phyloP scores from a whole-genome alignment of 2,329 filamentous ascomycete genomes.

The Fusarium sp. region DNA sequence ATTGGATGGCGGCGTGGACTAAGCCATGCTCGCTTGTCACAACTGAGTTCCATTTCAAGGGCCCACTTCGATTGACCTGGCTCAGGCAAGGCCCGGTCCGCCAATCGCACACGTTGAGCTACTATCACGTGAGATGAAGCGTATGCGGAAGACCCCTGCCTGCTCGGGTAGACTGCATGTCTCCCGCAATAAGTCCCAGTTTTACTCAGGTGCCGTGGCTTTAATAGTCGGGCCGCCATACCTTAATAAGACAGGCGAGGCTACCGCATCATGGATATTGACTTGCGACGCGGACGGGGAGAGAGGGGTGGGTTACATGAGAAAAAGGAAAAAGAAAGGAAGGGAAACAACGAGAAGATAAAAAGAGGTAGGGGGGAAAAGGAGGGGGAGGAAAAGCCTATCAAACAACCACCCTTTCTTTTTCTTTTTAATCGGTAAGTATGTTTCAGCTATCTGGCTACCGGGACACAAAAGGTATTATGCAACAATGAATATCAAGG shows the following conservation, averaged over 20 bases:
- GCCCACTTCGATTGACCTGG: slow-evolving; percentile 43
- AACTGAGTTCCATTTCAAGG: slow-evolving; percentile 28
- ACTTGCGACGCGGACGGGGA: slow-evolving; percentile 3
- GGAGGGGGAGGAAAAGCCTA: too few species aligned
- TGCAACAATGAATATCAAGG: slow-evolving; percentile 12
- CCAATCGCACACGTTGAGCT: slow-evolving; percentile 54
- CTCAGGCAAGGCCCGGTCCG: slow-evolving; percentile 53
- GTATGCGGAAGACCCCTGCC: slow-evolving; percentile 54
- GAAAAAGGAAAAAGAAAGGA: background rate
- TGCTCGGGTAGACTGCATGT: slow-evolving; percentile 51
- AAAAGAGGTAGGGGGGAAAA: background rate
- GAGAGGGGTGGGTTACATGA: slow-evolving; percentile 1
- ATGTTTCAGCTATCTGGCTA: slow-evolving; percentile 22
- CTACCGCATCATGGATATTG: slow-evolving; percentile 30
- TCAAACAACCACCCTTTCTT: background rate
- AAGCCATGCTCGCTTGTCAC: slow-evolving; percentile 38
- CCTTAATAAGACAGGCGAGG: slow-evolving; percentile 39
- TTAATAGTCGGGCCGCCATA: slow-evolving; percentile 40
- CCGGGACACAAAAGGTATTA: slow-evolving; percentile 2
- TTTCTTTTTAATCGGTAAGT: background rate
- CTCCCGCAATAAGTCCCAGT: slow-evolving; percentile 49
- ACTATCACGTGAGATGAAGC: slow-evolving; percentile 51
- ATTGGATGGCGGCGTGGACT: slow-evolving; percentile 24
- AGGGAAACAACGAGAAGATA: background rate
- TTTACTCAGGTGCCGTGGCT: slow-evolving; percentile 45